A percentile compares a stretch with the other conserved stretches of the same genome.
Evolutionary conservation across 495 filamentous ascomycete species (phyloP).

Genomic region (Friedmanniomyces endolithicus): DNA sequence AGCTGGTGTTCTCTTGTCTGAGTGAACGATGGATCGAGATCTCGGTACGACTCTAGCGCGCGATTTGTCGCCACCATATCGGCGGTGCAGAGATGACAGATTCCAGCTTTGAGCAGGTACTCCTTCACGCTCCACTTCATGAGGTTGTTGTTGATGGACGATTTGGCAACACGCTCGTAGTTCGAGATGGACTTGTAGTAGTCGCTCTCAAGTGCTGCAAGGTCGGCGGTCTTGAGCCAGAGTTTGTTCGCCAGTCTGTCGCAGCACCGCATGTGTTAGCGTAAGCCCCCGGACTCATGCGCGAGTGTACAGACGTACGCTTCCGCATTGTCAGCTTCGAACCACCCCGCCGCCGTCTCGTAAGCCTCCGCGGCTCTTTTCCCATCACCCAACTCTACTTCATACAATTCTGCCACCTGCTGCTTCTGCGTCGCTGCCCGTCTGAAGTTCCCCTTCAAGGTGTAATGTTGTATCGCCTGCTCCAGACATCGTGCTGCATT

Average conservation of each 20-base stretch:
- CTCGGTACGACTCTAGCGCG: constrained; percentile 66
- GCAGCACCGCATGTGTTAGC: too few relatives aligned
- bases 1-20: constrained; percentile 68
- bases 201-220: constrained; percentile 65
- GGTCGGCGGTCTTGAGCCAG: constrained; percentile 76
- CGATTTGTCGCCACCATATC: constrained; percentile 65
- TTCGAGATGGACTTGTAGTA: constrained; percentile 68
- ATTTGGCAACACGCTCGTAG: constrained; percentile 63
- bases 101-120: constrained; percentile 81
- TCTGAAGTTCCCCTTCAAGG: constrained; percentile 70
- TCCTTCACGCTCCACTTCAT: constrained; percentile 90
- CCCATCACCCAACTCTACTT: constrained; percentile 62
- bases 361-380: constrained; percentile 68
- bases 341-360: constrained; percentile 74
- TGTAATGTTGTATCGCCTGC: constrained; percentile 66
- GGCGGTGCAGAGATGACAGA: constrained; percentile 36
- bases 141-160: constrained; percentile 47
- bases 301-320: constrained; percentile 43
- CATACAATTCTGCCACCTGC: constrained; percentile 68
- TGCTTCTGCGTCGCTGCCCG: constrained; percentile 81
- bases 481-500: constrained; percentile 66
- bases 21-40: constrained; percentile 65
- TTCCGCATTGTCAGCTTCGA: constrained; percentile 70
- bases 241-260: constrained; percentile 74
- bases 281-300: too few relatives aligned